Conservation (phyloP, 2,329 filamentous ascomycete species). For the Phialemoniopsis sp. region DNA sequence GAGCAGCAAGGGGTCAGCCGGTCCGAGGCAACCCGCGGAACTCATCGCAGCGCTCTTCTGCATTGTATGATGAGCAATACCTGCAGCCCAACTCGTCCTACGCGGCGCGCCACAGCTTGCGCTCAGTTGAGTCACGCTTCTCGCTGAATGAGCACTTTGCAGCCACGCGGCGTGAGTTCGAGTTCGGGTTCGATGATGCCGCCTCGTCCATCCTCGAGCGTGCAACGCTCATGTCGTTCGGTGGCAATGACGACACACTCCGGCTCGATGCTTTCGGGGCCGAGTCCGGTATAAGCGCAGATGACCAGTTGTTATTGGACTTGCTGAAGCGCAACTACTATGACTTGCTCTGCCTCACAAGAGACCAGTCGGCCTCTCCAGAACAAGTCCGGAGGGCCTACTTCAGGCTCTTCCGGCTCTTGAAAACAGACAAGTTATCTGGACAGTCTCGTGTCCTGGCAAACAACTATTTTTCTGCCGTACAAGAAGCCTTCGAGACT, state of each 20-base stretch:
- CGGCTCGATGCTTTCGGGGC: constrained; percentile 5
- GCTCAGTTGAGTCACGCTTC: constrained; percentile 35
- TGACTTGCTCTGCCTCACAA: constrained; percentile 38
- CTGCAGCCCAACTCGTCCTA: neutral
- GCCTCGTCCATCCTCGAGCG: constrained; percentile 35
- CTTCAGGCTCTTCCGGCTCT: constrained; percentile 35
- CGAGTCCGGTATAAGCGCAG: constrained; percentile 11
- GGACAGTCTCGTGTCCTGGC: constrained; percentile 30
- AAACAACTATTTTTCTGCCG: constrained; percentile 31
- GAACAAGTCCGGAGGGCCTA: constrained; percentile 38
- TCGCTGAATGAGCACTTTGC: constrained; percentile 45
- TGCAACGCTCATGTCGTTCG: constrained; percentile 14
- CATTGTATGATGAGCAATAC: neutral
- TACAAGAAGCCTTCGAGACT: constrained; percentile 41
- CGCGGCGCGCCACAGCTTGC: constrained; percentile 11
- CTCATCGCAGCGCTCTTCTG: neutral
- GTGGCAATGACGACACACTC: constrained; percentile 10
- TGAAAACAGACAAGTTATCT: constrained; percentile 37
- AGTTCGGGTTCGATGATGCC: constrained; percentile 43
- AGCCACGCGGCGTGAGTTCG: constrained; percentile 38
- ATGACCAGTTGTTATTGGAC: constrained; percentile 3
- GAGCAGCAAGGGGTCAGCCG: neutral
- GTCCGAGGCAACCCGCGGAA: neutral
- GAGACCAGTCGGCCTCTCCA: constrained; percentile 19
- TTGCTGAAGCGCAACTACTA: constrained; percentile 30